Evolutionary conservation across 306 rosid species (phyloP).

Genomic region (Vigna radiata): DNA sequence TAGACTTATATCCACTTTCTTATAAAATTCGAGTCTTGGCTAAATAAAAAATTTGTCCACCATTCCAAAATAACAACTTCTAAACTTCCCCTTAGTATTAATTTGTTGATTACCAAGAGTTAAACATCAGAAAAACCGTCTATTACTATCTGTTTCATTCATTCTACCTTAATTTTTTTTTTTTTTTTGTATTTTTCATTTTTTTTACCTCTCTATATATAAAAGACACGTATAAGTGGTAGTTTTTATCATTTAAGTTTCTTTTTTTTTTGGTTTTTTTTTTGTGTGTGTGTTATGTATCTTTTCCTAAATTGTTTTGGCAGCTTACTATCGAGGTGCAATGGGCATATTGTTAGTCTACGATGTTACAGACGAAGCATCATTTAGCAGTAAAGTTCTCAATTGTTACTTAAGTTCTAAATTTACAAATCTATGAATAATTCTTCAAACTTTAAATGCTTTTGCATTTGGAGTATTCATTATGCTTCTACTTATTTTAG

Average conservation of each 20-base stretch:
- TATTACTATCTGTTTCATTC: constrained; percentile 23
- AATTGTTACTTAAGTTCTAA: constrained; percentile 33
- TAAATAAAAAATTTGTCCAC: background rate
- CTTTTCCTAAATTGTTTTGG: constrained; percentile 20
- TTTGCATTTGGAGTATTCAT: constrained; percentile 36
- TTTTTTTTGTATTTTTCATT: background rate
- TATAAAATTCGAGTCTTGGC: background rate
- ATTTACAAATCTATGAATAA: constrained; percentile 28
- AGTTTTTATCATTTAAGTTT: background rate
- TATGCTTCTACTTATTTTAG: constrained; percentile 54
- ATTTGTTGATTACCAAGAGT: background rate
- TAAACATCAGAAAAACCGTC: background rate
- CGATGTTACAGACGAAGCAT: constrained; percentile 95
- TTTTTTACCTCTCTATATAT: background rate
- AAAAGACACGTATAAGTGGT: background rate
- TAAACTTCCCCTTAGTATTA: constrained; percentile 4
- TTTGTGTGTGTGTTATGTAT: background rate
- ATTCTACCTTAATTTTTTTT: too few species aligned
- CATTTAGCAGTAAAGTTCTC: constrained; percentile 81
- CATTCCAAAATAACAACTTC: background rate
- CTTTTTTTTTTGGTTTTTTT: background rate
- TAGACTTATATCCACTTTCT: too few species aligned
- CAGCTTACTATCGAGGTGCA: constrained; percentile 99
- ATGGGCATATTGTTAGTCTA: constrained; percentile 98
- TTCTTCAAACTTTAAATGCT: constrained; percentile 21